A percentile compares a stretch with the other conserved stretches of the same genome.
phyloP scores from a whole-genome alignment of 495 filamentous ascomycete species.

The Penicillium canescens region DNA sequence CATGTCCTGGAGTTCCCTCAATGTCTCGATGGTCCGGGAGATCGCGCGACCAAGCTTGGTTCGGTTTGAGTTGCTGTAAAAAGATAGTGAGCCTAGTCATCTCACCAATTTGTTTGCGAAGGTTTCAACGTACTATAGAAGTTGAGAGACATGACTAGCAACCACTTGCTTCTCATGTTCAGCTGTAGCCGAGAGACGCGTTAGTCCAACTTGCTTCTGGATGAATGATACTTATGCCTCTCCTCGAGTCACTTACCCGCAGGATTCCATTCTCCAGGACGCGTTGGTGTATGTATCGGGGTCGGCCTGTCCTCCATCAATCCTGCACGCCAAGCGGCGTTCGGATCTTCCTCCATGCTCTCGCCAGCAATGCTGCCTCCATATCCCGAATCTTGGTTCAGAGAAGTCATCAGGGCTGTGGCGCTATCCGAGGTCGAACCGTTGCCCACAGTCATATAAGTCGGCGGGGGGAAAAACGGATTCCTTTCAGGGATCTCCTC shows the following conservation, averaged over 20 bases:
- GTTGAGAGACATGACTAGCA: conserved; percentile 72
- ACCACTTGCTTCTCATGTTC: conserved; percentile 61
- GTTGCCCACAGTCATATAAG: conserved; percentile 85
- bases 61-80: conserved; percentile 83
- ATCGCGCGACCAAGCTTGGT: conserved; percentile 83
- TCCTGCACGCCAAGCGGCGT: conserved; percentile 54
- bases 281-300: conserved; percentile 56
- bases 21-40: conserved; percentile 75
- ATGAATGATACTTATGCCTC: neutral
- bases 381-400: conserved; percentile 90
- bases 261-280: conserved; percentile 49
- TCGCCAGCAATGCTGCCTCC: conserved; percentile 69
- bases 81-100: conserved; percentile 15
- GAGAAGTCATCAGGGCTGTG: conserved; percentile 62
- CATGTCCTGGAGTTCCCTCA: conserved; percentile 79
- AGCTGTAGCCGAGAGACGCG: conserved; percentile 24
- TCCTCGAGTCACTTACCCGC: conserved; percentile 27
- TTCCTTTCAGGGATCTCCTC: conserved; percentile 26
- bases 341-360: conserved; percentile 47
- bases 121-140: conserved; percentile 56
- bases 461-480: conserved; percentile 48
- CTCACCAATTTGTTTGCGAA: neutral
- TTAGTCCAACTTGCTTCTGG: neutral
- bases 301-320: conserved; percentile 68
- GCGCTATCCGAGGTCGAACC: conserved; percentile 78